Percentiles rank a stretch among this genome's conserved stretches.
Evolutionary conservation across 2,329 filamentous ascomycete species (phyloP).

Genomic region (Chaetomiaceae sp.): DNA sequence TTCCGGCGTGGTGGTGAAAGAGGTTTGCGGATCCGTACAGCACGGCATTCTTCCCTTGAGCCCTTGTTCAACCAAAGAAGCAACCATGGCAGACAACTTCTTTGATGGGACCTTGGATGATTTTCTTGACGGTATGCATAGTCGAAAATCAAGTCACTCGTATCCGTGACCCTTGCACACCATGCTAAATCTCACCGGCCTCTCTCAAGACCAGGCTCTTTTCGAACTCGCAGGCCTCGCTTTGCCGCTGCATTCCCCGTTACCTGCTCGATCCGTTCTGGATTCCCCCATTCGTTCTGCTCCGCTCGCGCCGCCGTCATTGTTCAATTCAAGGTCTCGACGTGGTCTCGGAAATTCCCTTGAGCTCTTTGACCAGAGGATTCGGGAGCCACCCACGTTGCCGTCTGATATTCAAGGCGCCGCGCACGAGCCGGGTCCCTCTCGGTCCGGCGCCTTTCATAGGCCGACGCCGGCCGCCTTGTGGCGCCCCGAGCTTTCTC

Average conservation of each 20-base stretch:
- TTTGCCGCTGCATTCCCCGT: neutral
- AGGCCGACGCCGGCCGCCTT: conserved; percentile 3
- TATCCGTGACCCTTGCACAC: too few species aligned
- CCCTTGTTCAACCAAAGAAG: too few species aligned
- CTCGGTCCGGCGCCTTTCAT: conserved; percentile 10
- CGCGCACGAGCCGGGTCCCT: conserved; percentile 1
- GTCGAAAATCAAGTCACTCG: neutral
- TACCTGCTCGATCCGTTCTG: neutral
- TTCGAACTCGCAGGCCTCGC: neutral
- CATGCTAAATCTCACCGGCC: neutral
- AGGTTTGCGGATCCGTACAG: too few species aligned
- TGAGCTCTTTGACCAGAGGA: neutral
- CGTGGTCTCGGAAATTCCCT: neutral
- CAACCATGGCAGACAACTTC: conserved; percentile 20
- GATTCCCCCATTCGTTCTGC: neutral
- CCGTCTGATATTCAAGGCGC: neutral
- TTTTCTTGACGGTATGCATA: conserved; percentile 16
- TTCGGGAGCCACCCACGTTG: neutral
- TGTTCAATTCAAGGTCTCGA: neutral
- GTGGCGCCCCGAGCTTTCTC: conserved; percentile 5
- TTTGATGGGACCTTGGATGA: conserved; percentile 18
- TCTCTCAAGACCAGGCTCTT: conserved; percentile 2
- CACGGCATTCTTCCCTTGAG: too few species aligned
- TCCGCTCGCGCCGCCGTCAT: neutral
- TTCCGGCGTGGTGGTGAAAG: too few species aligned